These are phyloP conservation scores for Eleusine coracana DNA, from an alignment of 176 grass and related monocot species.

Conservation along the genomic window DNA sequence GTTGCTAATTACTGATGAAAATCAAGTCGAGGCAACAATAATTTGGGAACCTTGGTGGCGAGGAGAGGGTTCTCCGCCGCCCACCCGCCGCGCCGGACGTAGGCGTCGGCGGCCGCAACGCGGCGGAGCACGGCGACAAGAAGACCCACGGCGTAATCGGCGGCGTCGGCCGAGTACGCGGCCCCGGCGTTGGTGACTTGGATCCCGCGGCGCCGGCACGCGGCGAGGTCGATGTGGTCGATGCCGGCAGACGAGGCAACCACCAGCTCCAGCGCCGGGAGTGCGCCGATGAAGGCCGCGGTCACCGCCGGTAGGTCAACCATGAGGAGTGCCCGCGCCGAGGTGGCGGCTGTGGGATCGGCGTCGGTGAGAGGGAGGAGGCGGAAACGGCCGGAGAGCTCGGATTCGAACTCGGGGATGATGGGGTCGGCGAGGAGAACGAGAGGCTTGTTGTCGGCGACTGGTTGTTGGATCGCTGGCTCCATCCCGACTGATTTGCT, in stretches of 20 bases:
- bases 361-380: too few relatives aligned
- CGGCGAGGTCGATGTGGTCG: constrained; percentile 57
- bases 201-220: constrained; percentile 48
- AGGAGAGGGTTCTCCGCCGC: constrained; percentile 54
- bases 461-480: too few relatives aligned
- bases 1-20: too few relatives aligned
- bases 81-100: constrained; percentile 53
- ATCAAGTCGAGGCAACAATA: too few relatives aligned
- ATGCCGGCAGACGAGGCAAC: constrained; percentile 41
- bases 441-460: too few relatives aligned
- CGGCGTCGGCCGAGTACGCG: constrained; percentile 32
- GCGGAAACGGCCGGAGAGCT: too few relatives aligned
- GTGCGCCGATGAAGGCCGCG: constrained; percentile 26
- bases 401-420: too few relatives aligned
- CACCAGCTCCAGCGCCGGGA: constrained; percentile 54
- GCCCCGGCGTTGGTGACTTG: constrained; percentile 51
- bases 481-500: too few relatives aligned
- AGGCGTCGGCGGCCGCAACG: constrained; percentile 38
- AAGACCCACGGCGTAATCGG: constrained; percentile 60
- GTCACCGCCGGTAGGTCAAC: not conserved
- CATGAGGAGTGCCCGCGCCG: too few relatives aligned
- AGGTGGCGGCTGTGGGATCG: too few relatives aligned
- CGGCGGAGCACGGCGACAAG: constrained; percentile 49
- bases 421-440: too few relatives aligned
- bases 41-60: constrained; percentile 41